A percentile compares a stretch with the other conserved stretches of the same genome.
phyloP scores from a whole-genome alignment of 2,329 filamentous ascomycete species.

The Cadophora gregata region DNA sequence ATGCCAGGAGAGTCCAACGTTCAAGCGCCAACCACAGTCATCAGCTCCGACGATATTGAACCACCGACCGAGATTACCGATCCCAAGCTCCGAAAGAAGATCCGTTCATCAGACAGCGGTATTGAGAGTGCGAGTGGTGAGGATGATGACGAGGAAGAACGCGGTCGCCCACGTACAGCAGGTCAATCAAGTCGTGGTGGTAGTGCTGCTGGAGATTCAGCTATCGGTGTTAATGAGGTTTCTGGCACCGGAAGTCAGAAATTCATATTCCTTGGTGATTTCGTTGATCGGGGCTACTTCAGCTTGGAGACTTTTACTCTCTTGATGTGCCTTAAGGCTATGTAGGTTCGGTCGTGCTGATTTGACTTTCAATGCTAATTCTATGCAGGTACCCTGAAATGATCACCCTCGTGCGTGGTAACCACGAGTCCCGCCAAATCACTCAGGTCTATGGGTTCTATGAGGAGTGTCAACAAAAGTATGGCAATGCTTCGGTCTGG shows the following conservation, averaged over 20 bases:
- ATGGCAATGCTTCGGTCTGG: conserved; percentile 79
- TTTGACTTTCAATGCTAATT: conserved; percentile 28
- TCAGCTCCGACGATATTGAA: conserved; percentile 90
- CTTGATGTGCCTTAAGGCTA: conserved; percentile 74
- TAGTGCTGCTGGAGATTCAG: conserved; percentile 47
- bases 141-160: conserved; percentile 56
- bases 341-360: conserved; percentile 52
- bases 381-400: conserved; percentile 67
- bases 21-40: conserved; percentile 74
- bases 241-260: conserved; percentile 66
- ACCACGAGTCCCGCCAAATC: conserved; percentile 79
- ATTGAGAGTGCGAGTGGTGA: conserved; percentile 55
- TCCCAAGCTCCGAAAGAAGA: conserved; percentile 84
- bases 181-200: conserved; percentile 50
- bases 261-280: conserved; percentile 76
- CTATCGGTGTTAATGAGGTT: conserved; percentile 46
- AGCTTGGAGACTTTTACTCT: conserved; percentile 76
- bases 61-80: conserved; percentile 88
- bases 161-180: conserved; percentile 52
- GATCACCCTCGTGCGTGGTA: conserved; percentile 75
- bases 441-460: conserved; percentile 82
- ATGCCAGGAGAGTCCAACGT: conserved; percentile 86
- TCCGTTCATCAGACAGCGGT: conserved; percentile 66
- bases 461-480: conserved; percentile 78
- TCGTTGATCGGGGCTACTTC: conserved; percentile 77